Percentiles rank a stretch among this genome's conserved stretches.
Conservation (phyloP, 2,329 filamentous ascomycete species). For the Trichoderma cornu-damae region DNA sequence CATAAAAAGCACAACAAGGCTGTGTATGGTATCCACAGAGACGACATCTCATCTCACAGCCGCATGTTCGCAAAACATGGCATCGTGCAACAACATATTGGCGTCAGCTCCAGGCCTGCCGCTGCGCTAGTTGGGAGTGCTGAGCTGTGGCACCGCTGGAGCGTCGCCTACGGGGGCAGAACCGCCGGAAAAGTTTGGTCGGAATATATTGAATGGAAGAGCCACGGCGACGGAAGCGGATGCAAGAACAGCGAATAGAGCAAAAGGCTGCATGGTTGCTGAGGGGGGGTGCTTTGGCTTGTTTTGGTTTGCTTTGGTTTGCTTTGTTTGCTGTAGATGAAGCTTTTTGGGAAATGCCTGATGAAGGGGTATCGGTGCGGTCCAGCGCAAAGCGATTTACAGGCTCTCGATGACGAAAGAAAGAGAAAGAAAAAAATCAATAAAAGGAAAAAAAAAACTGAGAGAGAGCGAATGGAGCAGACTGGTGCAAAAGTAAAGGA, state of each 20-base stretch:
- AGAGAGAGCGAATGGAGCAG: not conserved
- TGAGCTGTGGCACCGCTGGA: not conserved
- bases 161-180: not conserved
- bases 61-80: too few species aligned
- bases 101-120: not conserved
- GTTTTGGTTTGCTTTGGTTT: not conserved
- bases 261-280: constrained; percentile 23
- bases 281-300: too few species aligned
- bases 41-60: too few species aligned
- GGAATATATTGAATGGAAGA: constrained; percentile 23
- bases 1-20: too few species aligned
- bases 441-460: not conserved
- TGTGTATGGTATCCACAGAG: too few species aligned
- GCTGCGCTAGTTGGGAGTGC: not conserved
- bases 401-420: not conserved
- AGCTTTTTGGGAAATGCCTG: not conserved
- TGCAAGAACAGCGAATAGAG: constrained; percentile 22
- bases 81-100: too few species aligned
- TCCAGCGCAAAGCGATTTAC: not conserved
- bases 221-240: constrained; percentile 23
- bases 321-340: not conserved
- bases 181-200: not conserved
- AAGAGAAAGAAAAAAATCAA: not conserved
- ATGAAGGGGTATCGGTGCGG: constrained; percentile 1
- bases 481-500: not conserved